A percentile compares a stretch with the other conserved stretches of the same genome.
Conservation (phyloP, 345 rosid genomes). For the Gossypium stocksii region DNA sequence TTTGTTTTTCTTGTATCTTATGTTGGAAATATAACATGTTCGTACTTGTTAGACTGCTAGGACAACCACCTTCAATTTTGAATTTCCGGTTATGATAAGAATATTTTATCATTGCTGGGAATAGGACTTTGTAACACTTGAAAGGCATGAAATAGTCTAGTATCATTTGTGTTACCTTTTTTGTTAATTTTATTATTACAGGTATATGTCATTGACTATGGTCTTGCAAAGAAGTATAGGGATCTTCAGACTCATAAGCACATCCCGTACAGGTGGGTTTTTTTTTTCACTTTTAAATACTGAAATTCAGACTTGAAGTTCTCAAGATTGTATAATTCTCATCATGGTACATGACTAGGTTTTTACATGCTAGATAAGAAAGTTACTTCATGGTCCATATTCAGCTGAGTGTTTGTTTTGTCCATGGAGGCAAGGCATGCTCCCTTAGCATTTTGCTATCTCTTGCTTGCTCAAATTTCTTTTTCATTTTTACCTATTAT, state of each 20-base stretch:
- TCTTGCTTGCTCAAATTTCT: neutral
- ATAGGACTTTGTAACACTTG: neutral
- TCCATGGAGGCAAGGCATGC: neutral
- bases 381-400: neutral
- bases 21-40: neutral
- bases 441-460: neutral
- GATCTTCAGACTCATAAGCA: constrained; percentile 88
- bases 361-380: neutral
- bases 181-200: constrained; percentile 20
- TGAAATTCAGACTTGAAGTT: neutral
- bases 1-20: neutral
- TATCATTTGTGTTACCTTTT: neutral
- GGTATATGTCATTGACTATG: constrained; percentile 81
- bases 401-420: neutral
- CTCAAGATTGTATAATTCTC: neutral
- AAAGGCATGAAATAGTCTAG: neutral
- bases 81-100: neutral
- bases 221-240: constrained; percentile 84
- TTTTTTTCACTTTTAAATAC: neutral
- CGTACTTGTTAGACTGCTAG: neutral
- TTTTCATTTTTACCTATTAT: neutral
- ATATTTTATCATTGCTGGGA: neutral
- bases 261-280: constrained; percentile 64
- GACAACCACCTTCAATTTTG: neutral
- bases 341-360: neutral